Percentiles rank a stretch among this genome's conserved stretches.
phyloP scores from a whole-genome alignment of 148 eudicot species.

The Rhododendron molle region DNA sequence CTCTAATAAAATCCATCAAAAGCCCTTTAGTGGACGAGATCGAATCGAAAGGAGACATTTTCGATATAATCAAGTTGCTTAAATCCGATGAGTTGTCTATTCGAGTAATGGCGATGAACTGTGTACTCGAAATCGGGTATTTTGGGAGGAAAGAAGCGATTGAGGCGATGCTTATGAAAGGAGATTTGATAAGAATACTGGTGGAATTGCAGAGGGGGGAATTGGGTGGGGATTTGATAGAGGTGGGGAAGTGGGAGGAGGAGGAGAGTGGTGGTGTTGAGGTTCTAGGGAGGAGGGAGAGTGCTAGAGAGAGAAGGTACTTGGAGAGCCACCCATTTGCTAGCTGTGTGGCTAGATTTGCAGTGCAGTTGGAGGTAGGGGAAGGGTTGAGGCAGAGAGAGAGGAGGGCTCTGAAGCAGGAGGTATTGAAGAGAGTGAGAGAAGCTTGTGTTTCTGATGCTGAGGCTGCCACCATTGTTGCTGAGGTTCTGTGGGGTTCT shows the following conservation, averaged over 20 bases:
- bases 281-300: slow-evolving; percentile 10
- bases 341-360: slow-evolving; percentile 72
- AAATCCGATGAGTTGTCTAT: slow-evolving; percentile 23
- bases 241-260: slow-evolving; percentile 37
- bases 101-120: slow-evolving; percentile 40
- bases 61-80: slow-evolving; percentile 31
- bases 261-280: slow-evolving; percentile 8
- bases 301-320: slow-evolving; percentile 25
- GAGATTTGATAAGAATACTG: slow-evolving; percentile 41
- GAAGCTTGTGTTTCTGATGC: slow-evolving; percentile 63
- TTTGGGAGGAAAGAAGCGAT: slow-evolving; percentile 82
- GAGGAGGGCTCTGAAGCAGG: slow-evolving; percentile 65
- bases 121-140: slow-evolving; percentile 76
- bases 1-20: slow-evolving; percentile 57
- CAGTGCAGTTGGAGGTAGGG: slow-evolving; percentile 85
- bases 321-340: slow-evolving; percentile 59
- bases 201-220: slow-evolving; percentile 72
- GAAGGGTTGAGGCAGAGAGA: slow-evolving; percentile 84
- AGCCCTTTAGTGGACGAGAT: slow-evolving; percentile 77
- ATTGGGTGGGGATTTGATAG: slow-evolving; percentile 61
- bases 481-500: slow-evolving; percentile 96
- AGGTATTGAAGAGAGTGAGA: slow-evolving; percentile 49
- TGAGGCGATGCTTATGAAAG: slow-evolving; percentile 60
- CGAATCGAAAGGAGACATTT: slow-evolving; percentile 47
- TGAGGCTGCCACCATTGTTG: slow-evolving; percentile 73